A percentile compares a stretch with the other conserved stretches of the same genome.
phyloP scores from a whole-genome alignment of 2,329 filamentous ascomycete genomes.

The Fusarium setosum region DNA sequence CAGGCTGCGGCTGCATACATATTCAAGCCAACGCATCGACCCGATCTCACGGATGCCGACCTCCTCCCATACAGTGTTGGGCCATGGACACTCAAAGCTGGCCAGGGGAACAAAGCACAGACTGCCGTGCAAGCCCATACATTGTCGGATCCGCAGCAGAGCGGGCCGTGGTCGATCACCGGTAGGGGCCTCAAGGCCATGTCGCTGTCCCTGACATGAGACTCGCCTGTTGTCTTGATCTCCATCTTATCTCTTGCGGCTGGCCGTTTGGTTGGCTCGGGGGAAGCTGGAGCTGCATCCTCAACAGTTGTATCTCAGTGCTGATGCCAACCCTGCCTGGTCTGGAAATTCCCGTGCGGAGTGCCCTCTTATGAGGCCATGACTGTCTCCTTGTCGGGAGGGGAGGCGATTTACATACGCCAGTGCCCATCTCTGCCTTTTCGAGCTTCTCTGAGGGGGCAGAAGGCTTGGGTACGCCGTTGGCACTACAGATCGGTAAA shows the following conservation, averaged over 20 bases:
- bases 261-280: constrained; percentile 9
- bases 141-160: constrained; percentile 32
- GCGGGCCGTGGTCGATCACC: constrained; percentile 29
- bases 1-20: constrained; percentile 27
- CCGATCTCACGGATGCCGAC: constrained; percentile 15
- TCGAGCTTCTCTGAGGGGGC: not conserved
- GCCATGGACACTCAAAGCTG: not conserved
- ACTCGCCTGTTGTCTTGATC: not conserved
- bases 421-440: not conserved
- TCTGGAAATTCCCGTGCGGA: not conserved
- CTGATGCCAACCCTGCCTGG: not conserved
- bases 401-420: not conserved
- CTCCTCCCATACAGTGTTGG: not conserved
- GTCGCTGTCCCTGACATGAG: too few species aligned
- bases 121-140: constrained; percentile 26
- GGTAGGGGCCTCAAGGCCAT: too few species aligned
- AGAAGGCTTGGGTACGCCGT: not conserved
- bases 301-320: constrained; percentile 2
- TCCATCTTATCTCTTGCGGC: not conserved
- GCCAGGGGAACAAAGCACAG: constrained; percentile 22
- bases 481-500: not conserved
- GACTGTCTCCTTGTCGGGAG: not conserved
- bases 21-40: constrained; percentile 5
- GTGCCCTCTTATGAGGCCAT: not conserved
- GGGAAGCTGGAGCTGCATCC: not conserved